Evolutionary conservation across 2,329 filamentous ascomycete species (phyloP).

Genomic region (Pyrenochaeta sp.): DNA sequence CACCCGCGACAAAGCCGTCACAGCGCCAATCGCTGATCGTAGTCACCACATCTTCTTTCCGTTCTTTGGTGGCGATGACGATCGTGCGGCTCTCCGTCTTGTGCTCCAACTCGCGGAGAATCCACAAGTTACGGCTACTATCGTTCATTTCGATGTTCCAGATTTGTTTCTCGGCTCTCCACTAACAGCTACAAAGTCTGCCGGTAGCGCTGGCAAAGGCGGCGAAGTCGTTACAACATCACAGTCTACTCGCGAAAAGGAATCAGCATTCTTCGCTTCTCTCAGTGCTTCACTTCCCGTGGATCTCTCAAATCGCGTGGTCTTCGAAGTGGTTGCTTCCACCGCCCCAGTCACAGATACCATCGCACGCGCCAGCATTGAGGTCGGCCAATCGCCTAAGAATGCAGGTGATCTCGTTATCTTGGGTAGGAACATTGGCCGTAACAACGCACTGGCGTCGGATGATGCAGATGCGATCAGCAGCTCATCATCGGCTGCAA

Average conservation of each 20-base stretch:
- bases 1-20: constrained; percentile 63
- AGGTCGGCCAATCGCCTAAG: constrained; percentile 67
- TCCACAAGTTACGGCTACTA: constrained; percentile 77
- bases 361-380: constrained; percentile 63
- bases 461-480: constrained; percentile 51
- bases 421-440: constrained; percentile 62
- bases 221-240: constrained; percentile 18
- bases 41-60: constrained; percentile 87
- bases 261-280: constrained; percentile 65
- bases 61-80: constrained; percentile 85
- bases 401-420: constrained; percentile 78
- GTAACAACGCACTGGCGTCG: constrained; percentile 34
- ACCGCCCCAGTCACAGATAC: constrained; percentile 53
- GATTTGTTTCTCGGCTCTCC: constrained; percentile 25
- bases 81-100: constrained; percentile 79
- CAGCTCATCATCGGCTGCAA: constrained; percentile 40
- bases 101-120: constrained; percentile 86
- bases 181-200: constrained; percentile 8
- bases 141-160: constrained; percentile 66
- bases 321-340: constrained; percentile 62
- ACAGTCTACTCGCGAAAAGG: constrained; percentile 48
- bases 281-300: constrained; percentile 64
- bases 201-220: constrained; percentile 22
- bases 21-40: constrained; percentile 68
- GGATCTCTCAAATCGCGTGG: constrained; percentile 62